Evolutionary conservation across 768 basidiomycete species (phyloP).

Genomic region (Leucosporidium scottii): DNA sequence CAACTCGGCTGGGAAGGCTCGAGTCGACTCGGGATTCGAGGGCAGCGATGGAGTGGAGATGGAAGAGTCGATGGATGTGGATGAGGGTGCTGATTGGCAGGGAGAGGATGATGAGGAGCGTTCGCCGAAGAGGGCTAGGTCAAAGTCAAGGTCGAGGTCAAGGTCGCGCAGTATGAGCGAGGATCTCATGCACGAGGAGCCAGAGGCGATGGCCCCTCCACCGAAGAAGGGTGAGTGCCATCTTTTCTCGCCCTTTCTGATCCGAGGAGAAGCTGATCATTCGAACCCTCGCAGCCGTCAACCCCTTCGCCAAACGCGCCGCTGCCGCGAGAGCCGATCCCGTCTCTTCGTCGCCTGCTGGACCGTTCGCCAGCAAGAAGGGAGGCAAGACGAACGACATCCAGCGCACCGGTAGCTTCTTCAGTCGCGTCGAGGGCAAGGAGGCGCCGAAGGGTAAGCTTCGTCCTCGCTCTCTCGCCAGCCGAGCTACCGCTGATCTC

Average conservation of each 20-base stretch:
- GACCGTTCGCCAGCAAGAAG: slow-evolving; percentile 32
- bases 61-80: slow-evolving; percentile 11
- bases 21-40: neutral
- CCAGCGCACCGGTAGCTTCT: slow-evolving; percentile 34
- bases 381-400: slow-evolving; percentile 23
- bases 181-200: slow-evolving; percentile 1
- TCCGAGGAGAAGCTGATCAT: neutral
- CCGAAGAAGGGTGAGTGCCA: slow-evolving; percentile 18
- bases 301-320: slow-evolving; percentile 36
- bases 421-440: slow-evolving; percentile 36
- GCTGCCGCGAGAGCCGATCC: slow-evolving; percentile 11
- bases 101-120: slow-evolving; percentile 6
- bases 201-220: slow-evolving; percentile 3
- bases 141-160: slow-evolving; percentile 5
- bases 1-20: neutral
- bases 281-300: slow-evolving; percentile 20
- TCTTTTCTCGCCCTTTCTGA: neutral
- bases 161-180: slow-evolving; percentile 11
- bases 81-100: slow-evolving; percentile 9
- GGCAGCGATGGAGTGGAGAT: neutral
- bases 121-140: slow-evolving; percentile 13
- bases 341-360: slow-evolving; percentile 14
- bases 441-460: slow-evolving; percentile 17
- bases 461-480: no score
- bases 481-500: neutral